Evolutionary conservation across 2,329 filamentous ascomycete species (phyloP).

Genomic region (Achaetomium macrosporum): DNA sequence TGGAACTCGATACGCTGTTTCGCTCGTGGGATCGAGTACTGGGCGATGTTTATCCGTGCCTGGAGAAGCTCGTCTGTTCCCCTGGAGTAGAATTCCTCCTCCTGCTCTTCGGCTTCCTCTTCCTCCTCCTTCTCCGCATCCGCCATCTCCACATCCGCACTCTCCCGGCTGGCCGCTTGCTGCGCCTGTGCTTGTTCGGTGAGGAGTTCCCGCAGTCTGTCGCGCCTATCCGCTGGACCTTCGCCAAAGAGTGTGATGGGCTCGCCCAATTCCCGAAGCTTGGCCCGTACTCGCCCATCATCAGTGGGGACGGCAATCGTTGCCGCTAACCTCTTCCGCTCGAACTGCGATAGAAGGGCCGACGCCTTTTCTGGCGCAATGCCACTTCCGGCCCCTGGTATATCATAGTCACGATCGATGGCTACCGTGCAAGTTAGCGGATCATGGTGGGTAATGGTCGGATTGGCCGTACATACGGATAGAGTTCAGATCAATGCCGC

Average conservation of each 20-base stretch:
- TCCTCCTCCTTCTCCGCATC: constrained; percentile 52
- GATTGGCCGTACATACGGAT: constrained; percentile 34
- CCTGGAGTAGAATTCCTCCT: constrained; percentile 93
- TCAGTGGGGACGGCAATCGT: constrained; percentile 91
- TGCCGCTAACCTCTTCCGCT: constrained; percentile 82
- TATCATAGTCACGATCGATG: constrained; percentile 76
- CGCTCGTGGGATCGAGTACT: constrained; percentile 77
- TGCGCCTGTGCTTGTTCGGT: constrained; percentile 68
- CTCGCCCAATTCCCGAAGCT: constrained; percentile 80
- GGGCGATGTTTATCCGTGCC: constrained; percentile 72
- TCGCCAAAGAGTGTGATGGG: constrained; percentile 94
- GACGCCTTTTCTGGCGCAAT: constrained; percentile 76
- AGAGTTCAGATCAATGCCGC: constrained; percentile 44
- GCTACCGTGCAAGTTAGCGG: constrained; percentile 24
- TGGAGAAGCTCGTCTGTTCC: constrained; percentile 69
- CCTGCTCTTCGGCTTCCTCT: constrained; percentile 60
- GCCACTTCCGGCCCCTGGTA: constrained; percentile 59
- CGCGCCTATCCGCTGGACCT: constrained; percentile 75
- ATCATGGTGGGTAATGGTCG: neutral
- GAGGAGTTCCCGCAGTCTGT: constrained; percentile 76
- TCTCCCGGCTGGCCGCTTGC: constrained; percentile 47
- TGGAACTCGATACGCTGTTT: constrained; percentile 72
- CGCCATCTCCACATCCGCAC: constrained; percentile 55
- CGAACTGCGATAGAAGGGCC: constrained; percentile 80
- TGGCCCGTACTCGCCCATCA: constrained; percentile 75